These are phyloP conservation scores for Xylaria nigripes DNA, from an alignment of 495 filamentous ascomycete species.

Conservation along the genomic window DNA sequence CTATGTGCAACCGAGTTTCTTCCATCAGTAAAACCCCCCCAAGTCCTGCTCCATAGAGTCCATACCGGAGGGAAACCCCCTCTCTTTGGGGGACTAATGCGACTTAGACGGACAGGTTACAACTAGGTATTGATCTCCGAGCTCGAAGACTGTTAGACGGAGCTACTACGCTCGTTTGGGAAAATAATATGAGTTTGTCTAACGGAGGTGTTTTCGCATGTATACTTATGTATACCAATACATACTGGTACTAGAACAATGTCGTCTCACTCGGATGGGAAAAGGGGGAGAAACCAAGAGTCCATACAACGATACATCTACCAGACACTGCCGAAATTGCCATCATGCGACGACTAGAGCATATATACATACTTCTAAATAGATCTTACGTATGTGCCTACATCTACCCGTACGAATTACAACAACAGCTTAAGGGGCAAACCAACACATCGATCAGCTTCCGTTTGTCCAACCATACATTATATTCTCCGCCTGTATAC, in stretches of 20 bases:
- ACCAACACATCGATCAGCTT: not conserved
- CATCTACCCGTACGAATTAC: not conserved
- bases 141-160: not conserved
- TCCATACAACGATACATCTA: not conserved
- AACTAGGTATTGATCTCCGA: not conserved
- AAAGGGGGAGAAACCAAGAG: not conserved
- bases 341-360: not conserved
- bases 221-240: not conserved
- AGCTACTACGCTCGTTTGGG: not conserved
- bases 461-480: not conserved
- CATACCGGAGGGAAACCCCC: not conserved
- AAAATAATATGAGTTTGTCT: not conserved
- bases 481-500: not conserved
- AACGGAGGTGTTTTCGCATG: not conserved
- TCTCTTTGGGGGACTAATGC: not conserved
- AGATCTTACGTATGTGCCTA: not conserved
- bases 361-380: not conserved
- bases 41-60: not conserved
- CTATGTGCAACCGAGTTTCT: not conserved
- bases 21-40: not conserved
- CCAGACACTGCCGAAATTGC: not conserved
- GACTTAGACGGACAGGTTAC: not conserved
- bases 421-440: not conserved
- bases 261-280: not conserved
- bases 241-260: not conserved